Evolutionary conservation across 768 basidiomycete genomes (phyloP).

Genomic region (Albatrellus ellisii): DNA sequence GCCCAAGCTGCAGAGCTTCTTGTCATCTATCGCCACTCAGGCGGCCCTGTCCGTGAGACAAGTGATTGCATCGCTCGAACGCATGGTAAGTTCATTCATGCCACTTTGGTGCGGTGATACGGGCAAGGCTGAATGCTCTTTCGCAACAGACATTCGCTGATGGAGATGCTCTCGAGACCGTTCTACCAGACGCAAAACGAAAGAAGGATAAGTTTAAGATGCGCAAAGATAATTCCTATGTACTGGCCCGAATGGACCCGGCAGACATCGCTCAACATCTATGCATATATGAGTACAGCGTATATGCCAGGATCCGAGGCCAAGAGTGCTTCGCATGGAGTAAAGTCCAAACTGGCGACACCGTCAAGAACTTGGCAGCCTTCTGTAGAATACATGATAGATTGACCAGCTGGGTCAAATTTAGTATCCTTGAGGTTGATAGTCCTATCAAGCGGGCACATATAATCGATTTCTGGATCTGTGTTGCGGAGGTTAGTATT

Average conservation of each 20-base stretch:
- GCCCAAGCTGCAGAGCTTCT: slow-evolving; percentile 40
- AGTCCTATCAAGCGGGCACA: slow-evolving; percentile 40
- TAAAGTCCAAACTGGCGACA: slow-evolving; percentile 24
- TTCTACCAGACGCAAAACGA: slow-evolving; percentile 13
- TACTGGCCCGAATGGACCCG: slow-evolving; percentile 53
- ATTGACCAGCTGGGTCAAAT: slow-evolving; percentile 54
- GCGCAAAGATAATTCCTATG: slow-evolving; percentile 39
- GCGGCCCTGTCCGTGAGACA: slow-evolving; percentile 31
- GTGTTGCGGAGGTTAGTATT: slow-evolving; percentile 57
- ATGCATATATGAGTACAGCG: slow-evolving; percentile 55
- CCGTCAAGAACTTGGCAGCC: slow-evolving; percentile 30
- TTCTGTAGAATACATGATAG: slow-evolving; percentile 53
- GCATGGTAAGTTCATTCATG: slow-evolving; percentile 31
- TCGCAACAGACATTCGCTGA: background rate
- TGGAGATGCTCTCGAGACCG: background rate
- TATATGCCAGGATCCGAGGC: slow-evolving; percentile 57
- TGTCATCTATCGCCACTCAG: slow-evolving; percentile 26
- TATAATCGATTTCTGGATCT: slow-evolving; percentile 62
- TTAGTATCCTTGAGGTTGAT: slow-evolving; percentile 41
- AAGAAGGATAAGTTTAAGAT: slow-evolving; percentile 23
- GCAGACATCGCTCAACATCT: slow-evolving; percentile 69
- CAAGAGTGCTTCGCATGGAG: slow-evolving; percentile 65
- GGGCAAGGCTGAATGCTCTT: background rate
- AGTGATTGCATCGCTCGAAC: slow-evolving; percentile 39
- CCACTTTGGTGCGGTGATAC: background rate